phyloP scores from a whole-genome alignment of 1,284 basidiomycete species.

The Moesziomyces globuligerus region DNA sequence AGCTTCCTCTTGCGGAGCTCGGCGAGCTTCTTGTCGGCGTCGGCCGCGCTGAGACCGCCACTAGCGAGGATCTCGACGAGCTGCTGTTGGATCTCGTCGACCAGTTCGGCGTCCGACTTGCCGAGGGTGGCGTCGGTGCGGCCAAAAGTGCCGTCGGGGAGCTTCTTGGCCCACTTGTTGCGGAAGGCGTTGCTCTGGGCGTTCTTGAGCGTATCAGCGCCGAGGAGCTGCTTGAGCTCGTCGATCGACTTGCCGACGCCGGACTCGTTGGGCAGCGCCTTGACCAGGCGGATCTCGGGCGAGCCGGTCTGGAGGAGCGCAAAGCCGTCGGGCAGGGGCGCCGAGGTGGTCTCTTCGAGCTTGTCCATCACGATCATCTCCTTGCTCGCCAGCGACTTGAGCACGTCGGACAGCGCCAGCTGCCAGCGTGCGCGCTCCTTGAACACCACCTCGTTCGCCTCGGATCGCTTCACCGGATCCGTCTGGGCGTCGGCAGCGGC shows the following conservation, averaged over 20 bases:
- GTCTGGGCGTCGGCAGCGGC: constrained; percentile 33
- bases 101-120: constrained; percentile 40
- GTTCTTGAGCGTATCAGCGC: constrained; percentile 65
- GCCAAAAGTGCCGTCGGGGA: constrained; percentile 84
- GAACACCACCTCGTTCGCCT: constrained; percentile 54
- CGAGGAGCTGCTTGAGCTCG: constrained; percentile 58
- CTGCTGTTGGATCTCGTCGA: constrained; percentile 72
- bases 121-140: constrained; percentile 71
- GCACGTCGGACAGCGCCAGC: constrained; percentile 58
- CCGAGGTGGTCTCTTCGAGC: constrained; percentile 53
- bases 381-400: constrained; percentile 60
- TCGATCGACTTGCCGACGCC: constrained; percentile 53
- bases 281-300: constrained; percentile 63
- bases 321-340: constrained; percentile 47
- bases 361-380: constrained; percentile 58
- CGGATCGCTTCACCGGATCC: constrained; percentile 48
- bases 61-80: constrained; percentile 79
- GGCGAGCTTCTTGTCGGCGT: constrained; percentile 67
- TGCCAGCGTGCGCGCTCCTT: constrained; percentile 64
- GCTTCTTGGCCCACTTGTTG: constrained; percentile 94
- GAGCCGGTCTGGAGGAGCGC: constrained; percentile 51
- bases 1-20: constrained; percentile 90
- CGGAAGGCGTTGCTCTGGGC: constrained; percentile 97
- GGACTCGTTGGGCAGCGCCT: constrained; percentile 53
- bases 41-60: constrained; percentile 72